These are phyloP conservation scores for Pyrus betulifolia DNA, from an alignment of 306 rosid species.

Conservation along the genomic window DNA sequence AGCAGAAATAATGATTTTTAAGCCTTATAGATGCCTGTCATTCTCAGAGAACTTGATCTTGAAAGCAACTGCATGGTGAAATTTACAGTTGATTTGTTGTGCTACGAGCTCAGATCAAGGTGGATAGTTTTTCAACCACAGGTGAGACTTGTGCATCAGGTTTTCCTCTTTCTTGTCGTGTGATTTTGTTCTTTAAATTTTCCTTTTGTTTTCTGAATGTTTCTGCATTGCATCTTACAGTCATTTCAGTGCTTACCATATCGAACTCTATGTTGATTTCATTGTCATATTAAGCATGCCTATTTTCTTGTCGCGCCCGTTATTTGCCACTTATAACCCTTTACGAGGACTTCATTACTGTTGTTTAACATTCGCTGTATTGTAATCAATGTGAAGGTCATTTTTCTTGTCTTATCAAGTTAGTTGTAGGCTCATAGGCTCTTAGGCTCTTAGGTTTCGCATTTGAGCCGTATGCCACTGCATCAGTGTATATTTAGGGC, in stretches of 20 bases:
- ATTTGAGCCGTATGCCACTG: neutral
- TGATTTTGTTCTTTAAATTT: neutral
- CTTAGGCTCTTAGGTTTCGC: neutral
- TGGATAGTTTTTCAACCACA: neutral
- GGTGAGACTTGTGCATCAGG: neutral
- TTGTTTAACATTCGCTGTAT: neutral
- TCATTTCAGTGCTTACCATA: neutral
- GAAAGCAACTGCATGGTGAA: neutral
- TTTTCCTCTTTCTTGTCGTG: slow-evolving; percentile 5
- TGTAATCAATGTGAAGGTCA: neutral
- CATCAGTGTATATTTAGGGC: neutral
- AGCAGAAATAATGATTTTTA: neutral
- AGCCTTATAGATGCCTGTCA: neutral
- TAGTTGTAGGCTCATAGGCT: neutral
- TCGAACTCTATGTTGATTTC: neutral
- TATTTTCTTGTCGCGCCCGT: neutral
- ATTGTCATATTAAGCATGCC: neutral
- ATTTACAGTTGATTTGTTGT: neutral
- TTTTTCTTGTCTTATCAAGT: neutral
- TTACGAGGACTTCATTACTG: neutral
- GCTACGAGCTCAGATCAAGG: neutral
- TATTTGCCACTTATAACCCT: neutral
- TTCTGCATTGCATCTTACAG: neutral
- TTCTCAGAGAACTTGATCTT: neutral
- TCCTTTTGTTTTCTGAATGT: neutral